phyloP scores from a whole-genome alignment of 2,329 filamentous ascomycete genomes.

The Mollisia scopiformis region DNA sequence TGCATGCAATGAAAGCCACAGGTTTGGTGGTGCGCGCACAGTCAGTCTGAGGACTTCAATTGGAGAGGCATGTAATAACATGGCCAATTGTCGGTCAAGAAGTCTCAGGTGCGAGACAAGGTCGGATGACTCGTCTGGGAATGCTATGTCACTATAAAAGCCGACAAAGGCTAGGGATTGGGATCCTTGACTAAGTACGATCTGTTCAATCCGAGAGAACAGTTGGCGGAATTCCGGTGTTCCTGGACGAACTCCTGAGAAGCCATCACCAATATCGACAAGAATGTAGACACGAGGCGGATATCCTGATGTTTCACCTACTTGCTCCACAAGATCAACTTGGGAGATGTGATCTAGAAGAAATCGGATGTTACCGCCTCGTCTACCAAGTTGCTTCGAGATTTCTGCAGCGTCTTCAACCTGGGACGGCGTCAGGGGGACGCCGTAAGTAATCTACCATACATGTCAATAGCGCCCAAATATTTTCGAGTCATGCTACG shows the following conservation, averaged over 20 bases:
- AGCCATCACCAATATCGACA: background rate
- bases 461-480: background rate
- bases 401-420: constrained; percentile 60
- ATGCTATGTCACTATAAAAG: background rate
- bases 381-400: constrained; percentile 53
- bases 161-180: background rate
- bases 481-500: too few species aligned
- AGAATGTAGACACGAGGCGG: background rate
- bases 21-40: background rate
- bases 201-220: constrained; percentile 40
- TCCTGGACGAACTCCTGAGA: background rate
- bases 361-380: constrained; percentile 52
- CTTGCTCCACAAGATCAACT: constrained; percentile 39
- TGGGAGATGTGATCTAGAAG: constrained; percentile 72
- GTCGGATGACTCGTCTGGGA: background rate
- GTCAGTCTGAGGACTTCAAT: background rate
- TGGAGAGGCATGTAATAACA: background rate
- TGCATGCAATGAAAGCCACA: background rate
- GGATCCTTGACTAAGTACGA: background rate
- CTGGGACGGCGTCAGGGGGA: constrained; percentile 65
- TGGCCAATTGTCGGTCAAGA: background rate
- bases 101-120: background rate
- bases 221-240: background rate
- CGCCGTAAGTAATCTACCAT: constrained; percentile 52
- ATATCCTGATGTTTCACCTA: background rate